Base-by-base conservation (phyloP, 352 stramenopile genomes). In the Phytophthora melonis region DNA sequence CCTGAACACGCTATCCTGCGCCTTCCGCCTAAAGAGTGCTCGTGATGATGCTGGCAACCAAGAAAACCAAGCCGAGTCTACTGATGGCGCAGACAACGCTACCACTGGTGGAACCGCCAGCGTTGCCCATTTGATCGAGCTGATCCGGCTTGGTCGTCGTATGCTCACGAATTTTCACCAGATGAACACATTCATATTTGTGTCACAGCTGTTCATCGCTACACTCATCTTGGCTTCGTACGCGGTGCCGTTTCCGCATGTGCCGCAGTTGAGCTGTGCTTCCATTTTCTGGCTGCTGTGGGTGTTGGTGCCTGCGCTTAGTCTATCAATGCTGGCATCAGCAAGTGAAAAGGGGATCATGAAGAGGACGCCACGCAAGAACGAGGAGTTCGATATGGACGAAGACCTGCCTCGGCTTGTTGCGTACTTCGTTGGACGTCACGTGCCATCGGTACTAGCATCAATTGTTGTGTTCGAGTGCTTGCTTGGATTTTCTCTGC, bases 281-380 rank as follows among this genome's bases (percentile, higher is more conserved):
- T 95, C 88, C 9, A 93, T 97, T 39, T 92, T 95, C 47, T 97
- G 87, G 87, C 69, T 97, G 30, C 69, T 97, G 1, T 97, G 88
- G 88, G 72, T 91, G 19, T 77, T 97, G 9, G 86, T 97, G 13
- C 90, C 90, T 1, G 81, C 78, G 1, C 68, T 97, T 3, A 93
- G 86, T 74, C 76, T 97, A 7, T 88, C 81, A 3, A 93, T 97
- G 87, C 78, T 97, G 49, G 88, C 87, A 18, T 86, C 87, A 1
- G 83, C 83, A 4, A 86, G 84, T 39, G 88, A 94, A 54, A 83
- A 84, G 59, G 82, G 82, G 5, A 81, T 92, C 16, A 97, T 97
- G 90, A 94, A 93, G 72, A 86, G 86, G 25, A 97, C 90, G 3
- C 90, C 90, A 58, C 84, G 83, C 63, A 97, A 97, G 76, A 97